Evolutionary conservation across 1,284 basidiomycete species (phyloP).

Genomic region (Vanrija sp.): DNA sequence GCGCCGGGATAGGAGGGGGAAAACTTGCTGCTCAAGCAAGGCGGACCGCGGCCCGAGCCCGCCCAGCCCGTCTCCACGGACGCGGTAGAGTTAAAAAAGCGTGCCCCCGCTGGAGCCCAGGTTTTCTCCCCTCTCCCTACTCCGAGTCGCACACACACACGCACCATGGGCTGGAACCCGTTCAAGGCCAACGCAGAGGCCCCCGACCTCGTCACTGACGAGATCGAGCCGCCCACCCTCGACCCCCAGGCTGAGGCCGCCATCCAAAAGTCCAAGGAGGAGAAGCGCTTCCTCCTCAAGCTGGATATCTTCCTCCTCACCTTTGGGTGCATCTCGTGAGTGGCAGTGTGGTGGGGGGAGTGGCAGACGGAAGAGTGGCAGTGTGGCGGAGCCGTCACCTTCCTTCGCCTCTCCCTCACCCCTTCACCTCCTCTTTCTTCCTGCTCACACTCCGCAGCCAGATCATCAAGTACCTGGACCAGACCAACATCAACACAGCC

Average conservation of each 20-base stretch:
- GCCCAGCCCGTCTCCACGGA: too few relatives aligned
- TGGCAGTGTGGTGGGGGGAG: not conserved
- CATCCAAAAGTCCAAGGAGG: constrained; percentile 25
- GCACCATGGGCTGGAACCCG: not conserved
- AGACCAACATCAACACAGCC: constrained; percentile 32
- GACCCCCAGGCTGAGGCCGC: constrained; percentile 12
- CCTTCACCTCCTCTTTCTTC: not conserved
- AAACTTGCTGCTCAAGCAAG: too few relatives aligned
- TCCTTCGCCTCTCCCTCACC: not conserved
- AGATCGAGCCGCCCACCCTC: constrained; percentile 6
- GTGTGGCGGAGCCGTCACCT: not conserved
- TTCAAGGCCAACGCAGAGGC: not conserved
- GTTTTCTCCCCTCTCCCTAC: too few relatives aligned
- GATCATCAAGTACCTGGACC: constrained; percentile 15
- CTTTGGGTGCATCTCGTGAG: constrained; percentile 26
- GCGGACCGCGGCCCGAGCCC: too few relatives aligned
- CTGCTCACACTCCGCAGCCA: constrained; percentile 3
- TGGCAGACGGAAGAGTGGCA: not conserved
- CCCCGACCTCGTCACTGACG: not conserved
- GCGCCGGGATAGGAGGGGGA: too few relatives aligned
- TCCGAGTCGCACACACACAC: too few relatives aligned
- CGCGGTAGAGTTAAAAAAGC: too few relatives aligned
- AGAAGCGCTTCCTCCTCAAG: constrained; percentile 32
- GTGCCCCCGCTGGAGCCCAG: too few relatives aligned
- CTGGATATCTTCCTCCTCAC: constrained; percentile 36